These are phyloP conservation scores for Gossypium turneri DNA, from an alignment of 345 rosid genomes.

Conservation along the genomic window DNA sequence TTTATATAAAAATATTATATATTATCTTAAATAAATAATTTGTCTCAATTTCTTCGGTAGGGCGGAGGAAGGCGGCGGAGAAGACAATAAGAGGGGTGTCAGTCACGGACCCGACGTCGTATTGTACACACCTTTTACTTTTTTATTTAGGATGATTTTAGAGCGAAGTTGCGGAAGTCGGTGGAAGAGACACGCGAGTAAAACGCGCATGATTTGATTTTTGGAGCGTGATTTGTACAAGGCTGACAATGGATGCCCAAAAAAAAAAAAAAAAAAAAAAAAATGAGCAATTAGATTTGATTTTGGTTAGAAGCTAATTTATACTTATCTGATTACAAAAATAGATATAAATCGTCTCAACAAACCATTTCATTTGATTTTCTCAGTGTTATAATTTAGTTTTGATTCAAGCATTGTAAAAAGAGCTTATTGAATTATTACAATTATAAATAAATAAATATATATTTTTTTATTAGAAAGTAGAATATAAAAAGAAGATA, in stretches of 20 bases:
- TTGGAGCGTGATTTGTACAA: background rate
- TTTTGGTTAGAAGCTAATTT: too few relatives aligned
- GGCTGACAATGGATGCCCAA: background rate
- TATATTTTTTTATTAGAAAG: too few relatives aligned
- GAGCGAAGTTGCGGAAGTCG: background rate
- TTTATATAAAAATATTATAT: too few relatives aligned
- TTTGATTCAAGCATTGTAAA: too few relatives aligned
- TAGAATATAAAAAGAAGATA: too few relatives aligned
- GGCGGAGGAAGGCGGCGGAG: slow-evolving; percentile 3
- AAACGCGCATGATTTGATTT: background rate
- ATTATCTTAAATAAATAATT: background rate
- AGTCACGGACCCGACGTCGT: background rate
- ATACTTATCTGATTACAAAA: too few relatives aligned
- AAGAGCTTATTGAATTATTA: too few relatives aligned
- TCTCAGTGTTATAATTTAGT: too few relatives aligned
- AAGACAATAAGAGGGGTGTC: background rate
- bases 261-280: background rate
- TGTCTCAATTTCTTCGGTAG: background rate
- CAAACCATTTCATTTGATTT: too few relatives aligned
- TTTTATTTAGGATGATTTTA: background rate
- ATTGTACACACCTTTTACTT: background rate
- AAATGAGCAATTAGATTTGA: background rate
- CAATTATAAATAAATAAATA: too few relatives aligned
- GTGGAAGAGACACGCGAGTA: background rate
- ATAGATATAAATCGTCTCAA: too few relatives aligned